Evolutionary conservation across 139 green algal genomes (phyloP), one percentile per base, ranked within the genome.

Genomic region (Chlamydomonas sp.): DNA sequence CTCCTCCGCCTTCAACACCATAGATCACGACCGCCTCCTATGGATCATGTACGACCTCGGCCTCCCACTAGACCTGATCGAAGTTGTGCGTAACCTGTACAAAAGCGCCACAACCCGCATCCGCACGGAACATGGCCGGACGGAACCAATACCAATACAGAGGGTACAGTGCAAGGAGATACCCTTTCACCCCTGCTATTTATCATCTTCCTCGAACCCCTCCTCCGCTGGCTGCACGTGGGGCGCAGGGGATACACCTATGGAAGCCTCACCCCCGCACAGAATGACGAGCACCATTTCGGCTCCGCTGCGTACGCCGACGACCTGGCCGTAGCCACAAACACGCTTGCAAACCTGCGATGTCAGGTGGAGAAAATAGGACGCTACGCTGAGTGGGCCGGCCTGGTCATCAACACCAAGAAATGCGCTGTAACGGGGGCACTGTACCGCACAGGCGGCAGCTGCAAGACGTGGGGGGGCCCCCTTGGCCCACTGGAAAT

Each of bases 161-260:
- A 86, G 91, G 60, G 91, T 4, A 91, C 83, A 8, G 80, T 92
- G 6, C 91, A 94, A 31, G 91, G 91, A 4, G 91, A 94, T 78
- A 90, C 80, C 15, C 83, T 93, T 0, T 91, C 79, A 2, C 89
- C 88, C 87, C 89, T 64, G 74, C 90, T 5, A 90, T 91, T 84
- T 10, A 64, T 84, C 14, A 64, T 66, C 49, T 84, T 61, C 31
- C 49, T 77, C 1, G 49, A 84, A 63, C 31, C 79, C 0, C 31
- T 84, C 1, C 79, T 84, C 6, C 9, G 79, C 1, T 84, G 63
- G 79, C 64, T 84, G 1, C 64, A 84, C 20, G 12, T 4, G 12
- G 79, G 79, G 1, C 63, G 79, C 2, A n/a, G 79, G 2, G 63
- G 79, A 4, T 76, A 84, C 79, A 61, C n/a, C 7, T 84, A 63